Conservation (phyloP, 176 grass and related monocot genomes). For the Aegilops tauschii region DNA sequence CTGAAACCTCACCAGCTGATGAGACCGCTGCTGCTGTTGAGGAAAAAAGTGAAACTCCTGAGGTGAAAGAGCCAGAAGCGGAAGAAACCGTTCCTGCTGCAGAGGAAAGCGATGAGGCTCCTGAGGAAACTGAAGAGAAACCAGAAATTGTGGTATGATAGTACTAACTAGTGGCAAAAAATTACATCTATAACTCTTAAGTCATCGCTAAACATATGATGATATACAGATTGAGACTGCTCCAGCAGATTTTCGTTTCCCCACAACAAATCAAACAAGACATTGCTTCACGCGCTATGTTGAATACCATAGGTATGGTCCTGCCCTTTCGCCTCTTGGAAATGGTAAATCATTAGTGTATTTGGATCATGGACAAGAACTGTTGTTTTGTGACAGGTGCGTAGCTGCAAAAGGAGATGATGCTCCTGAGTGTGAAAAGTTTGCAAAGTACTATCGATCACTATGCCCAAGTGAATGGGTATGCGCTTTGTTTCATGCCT, state of each 20-base stretch:
- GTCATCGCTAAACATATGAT: conserved; percentile 11
- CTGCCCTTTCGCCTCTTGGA: not conserved
- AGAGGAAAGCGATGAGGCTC: conserved; percentile 39
- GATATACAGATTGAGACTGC: conserved; percentile 72
- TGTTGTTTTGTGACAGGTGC: conserved; percentile 48
- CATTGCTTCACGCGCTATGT: conserved; percentile 91
- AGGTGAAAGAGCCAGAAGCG: conserved; percentile 28
- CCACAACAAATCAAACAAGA: conserved; percentile 86
- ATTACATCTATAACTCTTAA: conserved; percentile 1
- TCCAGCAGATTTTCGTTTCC: conserved; percentile 88
- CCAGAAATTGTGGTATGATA: conserved; percentile 54
- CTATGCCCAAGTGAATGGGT: conserved; percentile 93
- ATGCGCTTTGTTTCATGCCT: conserved; percentile 19
- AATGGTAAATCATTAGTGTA: not conserved
- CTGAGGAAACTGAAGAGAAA: conserved; percentile 47
- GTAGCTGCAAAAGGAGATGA: conserved; percentile 74
- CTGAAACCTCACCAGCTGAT: conserved; percentile 28
- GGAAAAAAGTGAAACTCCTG: conserved; percentile 29
- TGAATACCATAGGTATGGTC: conserved; percentile 80
- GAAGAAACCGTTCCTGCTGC: conserved; percentile 15
- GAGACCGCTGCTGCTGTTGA: not conserved
- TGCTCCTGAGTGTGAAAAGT: conserved; percentile 76
- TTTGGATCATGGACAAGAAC: not conserved
- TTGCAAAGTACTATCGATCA: conserved; percentile 77
- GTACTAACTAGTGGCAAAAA: not conserved